phyloP scores from a whole-genome alignment of 257 asterid species.

The Przewalskia tangutica region DNA sequence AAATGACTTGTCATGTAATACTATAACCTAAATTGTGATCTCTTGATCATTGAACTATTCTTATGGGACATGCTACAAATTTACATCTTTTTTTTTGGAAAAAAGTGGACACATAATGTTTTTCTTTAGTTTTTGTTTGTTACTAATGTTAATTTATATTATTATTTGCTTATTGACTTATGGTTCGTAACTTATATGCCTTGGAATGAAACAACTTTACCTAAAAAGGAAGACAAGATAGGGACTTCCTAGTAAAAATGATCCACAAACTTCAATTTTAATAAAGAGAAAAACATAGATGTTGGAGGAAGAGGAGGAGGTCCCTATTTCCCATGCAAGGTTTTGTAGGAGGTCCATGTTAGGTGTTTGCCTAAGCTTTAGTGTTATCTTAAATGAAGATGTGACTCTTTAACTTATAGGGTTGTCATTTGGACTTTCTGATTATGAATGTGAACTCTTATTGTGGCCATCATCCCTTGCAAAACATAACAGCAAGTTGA shows the following conservation, averaged over 20 bases:
- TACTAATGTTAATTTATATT: neutral
- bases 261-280: slow-evolving; percentile 6
- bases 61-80: neutral
- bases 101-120: no score
- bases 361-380: slow-evolving; percentile 17
- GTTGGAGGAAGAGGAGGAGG: neutral
- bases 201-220: neutral
- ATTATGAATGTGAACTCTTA: slow-evolving; percentile 27
- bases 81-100: no score
- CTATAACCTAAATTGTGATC: neutral
- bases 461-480: slow-evolving; percentile 11
- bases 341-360: neutral
- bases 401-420: slow-evolving; percentile 13
- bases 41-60: neutral
- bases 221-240: neutral
- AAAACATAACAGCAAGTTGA: slow-evolving; percentile 17
- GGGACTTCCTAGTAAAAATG: neutral
- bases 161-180: neutral
- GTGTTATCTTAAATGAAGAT: slow-evolving; percentile 33
- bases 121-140: neutral
- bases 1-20: no score
- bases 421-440: slow-evolving; percentile 15
- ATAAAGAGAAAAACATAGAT: neutral
- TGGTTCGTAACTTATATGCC: neutral
- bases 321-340: slow-evolving; percentile 3